These are phyloP conservation scores for Heritiera littoralis DNA, from an alignment of 345 rosid genomes.

Conservation along the genomic window DNA sequence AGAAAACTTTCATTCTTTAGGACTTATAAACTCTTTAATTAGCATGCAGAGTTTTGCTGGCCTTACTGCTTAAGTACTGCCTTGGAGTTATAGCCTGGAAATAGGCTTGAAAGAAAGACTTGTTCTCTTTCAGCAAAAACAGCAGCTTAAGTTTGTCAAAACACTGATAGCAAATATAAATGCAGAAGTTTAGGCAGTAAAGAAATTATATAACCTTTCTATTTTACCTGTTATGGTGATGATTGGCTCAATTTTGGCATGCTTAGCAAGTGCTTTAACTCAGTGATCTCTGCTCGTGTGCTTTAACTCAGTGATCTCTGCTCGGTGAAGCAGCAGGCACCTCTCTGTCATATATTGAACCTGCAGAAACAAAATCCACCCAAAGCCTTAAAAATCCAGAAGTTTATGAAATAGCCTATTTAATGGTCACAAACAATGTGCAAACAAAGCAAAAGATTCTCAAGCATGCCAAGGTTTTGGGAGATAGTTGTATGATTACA, in stretches of 20 bases:
- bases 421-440: neutral
- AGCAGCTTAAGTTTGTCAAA: neutral
- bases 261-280: constrained; percentile 39
- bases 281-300: constrained; percentile 52
- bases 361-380: constrained; percentile 18
- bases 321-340: constrained; percentile 46
- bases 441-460: constrained; percentile 23
- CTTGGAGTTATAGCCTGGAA: constrained; percentile 23
- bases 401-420: neutral
- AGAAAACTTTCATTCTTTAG: too few species aligned
- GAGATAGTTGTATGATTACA: neutral
- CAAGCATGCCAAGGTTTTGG: neutral
- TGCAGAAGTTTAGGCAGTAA: neutral
- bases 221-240: constrained; percentile 44
- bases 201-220: too few species aligned
- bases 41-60: neutral
- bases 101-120: constrained; percentile 45
- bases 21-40: neutral
- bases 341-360: constrained; percentile 61
- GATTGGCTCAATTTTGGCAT: constrained; percentile 42
- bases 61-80: neutral
- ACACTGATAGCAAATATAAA: neutral
- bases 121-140: constrained; percentile 40
- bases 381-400: neutral
- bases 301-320: constrained; percentile 44